Evolutionary conservation across 768 basidiomycete species (phyloP), one percentile per base, ranked within the genome.

Genomic region (Butyriboletus loyo): DNA sequence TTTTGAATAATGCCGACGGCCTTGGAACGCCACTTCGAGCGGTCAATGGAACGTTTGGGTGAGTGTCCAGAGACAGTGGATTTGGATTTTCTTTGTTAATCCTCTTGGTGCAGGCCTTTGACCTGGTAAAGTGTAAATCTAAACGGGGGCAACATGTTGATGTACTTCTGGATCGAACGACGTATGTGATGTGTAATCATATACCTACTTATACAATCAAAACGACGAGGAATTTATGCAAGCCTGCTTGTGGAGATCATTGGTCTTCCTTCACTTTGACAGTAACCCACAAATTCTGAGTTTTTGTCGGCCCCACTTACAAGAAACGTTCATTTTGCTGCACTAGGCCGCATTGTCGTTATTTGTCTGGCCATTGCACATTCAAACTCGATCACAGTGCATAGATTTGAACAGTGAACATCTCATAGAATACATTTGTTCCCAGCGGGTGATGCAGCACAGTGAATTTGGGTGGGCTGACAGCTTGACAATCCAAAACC

Each of bases 1-100:
- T 53, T 52, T 5, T 49, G 38, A 66, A 67, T 0, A 75, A 70
- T 2, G 73, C 60, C 2, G 73, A 75, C 43, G 61, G 49, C 13
- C 24, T n/a, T 5, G 24, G 46, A 4, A 45, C 52, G 31, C 51
- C 67, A 0, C 50, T 68, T 1, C 32, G 24, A 7, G 15, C 38
- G 4, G n/a, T 35, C 7, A 55, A 62, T 15, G 49, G 55, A 3
- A 70, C 65, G 7, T 68, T 70, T 46, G 67, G 67, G 67, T 68
- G 46, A 61, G 67, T 59, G 30, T 34, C n/a, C 14, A 34, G 15
- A 10, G 22, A 17, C 7, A 1, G 11, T 38, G 4, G 1, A 5
- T n/a, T 28, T 25, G 19, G 13, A 37, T n/a, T 11, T 24, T 2
- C 24, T 21, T 31, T 30, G 17, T 8, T 50, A 3, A 52, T 41